phyloP scores from a whole-genome alignment of 208 protist genomes.

The Wallacemonas sp. region DNA sequence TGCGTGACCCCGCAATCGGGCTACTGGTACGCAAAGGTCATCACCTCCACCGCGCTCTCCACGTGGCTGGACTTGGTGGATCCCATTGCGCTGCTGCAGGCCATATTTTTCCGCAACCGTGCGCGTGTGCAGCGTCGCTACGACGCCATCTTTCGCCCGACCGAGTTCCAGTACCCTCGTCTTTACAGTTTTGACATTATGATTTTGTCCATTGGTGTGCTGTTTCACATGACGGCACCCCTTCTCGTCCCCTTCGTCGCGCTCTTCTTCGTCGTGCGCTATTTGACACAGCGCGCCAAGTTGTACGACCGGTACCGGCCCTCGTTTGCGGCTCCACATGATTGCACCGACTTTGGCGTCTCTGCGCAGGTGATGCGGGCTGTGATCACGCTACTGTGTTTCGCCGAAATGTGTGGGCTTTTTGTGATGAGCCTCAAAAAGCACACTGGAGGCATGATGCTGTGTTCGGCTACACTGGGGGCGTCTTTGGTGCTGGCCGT shows the following conservation, averaged over 20 bases:
- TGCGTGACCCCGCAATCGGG: conserved; percentile 65
- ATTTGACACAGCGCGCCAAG: conserved; percentile 64
- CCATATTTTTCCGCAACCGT: conserved; percentile 38
- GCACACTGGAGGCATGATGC: conserved; percentile 42
- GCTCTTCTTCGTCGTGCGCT: conserved; percentile 71
- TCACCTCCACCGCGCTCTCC: conserved; percentile 54
- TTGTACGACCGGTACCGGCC: conserved; percentile 77
- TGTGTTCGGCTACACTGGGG: conserved; percentile 54
- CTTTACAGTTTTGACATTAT: conserved; percentile 76
- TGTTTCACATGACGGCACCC: conserved; percentile 87
- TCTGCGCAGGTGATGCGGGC: conserved; percentile 68
- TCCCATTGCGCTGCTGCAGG: conserved; percentile 45
- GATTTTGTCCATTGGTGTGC: conserved; percentile 74
- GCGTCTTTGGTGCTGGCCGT: conserved; percentile 33
- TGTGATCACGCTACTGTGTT: conserved; percentile 62
- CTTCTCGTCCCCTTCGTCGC: conserved; percentile 62
- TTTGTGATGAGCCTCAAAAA: conserved; percentile 66
- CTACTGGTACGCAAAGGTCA: conserved; percentile 86
- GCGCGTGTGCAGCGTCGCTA: conserved; percentile 75
- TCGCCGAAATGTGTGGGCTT: conserved; percentile 59
- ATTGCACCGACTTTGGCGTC: conserved; percentile 75
- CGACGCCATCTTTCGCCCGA: conserved; percentile 64
- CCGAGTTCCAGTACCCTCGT: conserved; percentile 51
- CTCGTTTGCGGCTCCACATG: conserved; percentile 35
- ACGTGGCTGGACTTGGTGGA: conserved; percentile 73